Evolutionary conservation across 805 yeast species (phyloP).

Genomic region (Hanseniaspora taiwanica): DNA sequence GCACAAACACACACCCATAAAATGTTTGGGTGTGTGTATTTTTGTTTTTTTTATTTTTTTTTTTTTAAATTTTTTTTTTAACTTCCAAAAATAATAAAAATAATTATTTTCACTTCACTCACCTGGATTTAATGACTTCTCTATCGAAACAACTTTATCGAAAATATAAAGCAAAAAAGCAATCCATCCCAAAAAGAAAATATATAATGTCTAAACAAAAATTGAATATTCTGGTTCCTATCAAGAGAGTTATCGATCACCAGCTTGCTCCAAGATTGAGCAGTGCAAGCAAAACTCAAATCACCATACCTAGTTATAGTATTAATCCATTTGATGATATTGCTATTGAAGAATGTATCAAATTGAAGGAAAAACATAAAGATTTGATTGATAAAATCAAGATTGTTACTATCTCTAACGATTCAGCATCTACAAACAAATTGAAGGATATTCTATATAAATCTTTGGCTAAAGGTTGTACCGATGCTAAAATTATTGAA

Average conservation of each 20-base stretch:
- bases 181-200: background rate
- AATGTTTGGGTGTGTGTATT: too few relatives aligned
- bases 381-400: slow-evolving; percentile 66
- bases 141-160: too few relatives aligned
- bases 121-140: too few relatives aligned
- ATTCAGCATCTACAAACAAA: slow-evolving; percentile 50
- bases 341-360: slow-evolving; percentile 89
- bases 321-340: slow-evolving; percentile 97
- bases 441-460: slow-evolving; percentile 80
- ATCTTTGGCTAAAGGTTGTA: slow-evolving; percentile 92
- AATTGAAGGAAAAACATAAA: slow-evolving; percentile 55
- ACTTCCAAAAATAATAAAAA: too few relatives aligned
- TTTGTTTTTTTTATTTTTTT: too few relatives aligned
- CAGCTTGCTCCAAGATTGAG: slow-evolving; percentile 81
- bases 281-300: slow-evolving; percentile 71
- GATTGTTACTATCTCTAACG: slow-evolving; percentile 56
- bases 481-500: slow-evolving; percentile 69
- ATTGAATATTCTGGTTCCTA: slow-evolving; percentile 66
- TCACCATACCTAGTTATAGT: slow-evolving; percentile 76
- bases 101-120: too few relatives aligned
- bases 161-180: too few relatives aligned
- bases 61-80: too few relatives aligned
- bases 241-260: slow-evolving; percentile 87
- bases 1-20: too few relatives aligned
- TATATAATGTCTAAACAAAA: slow-evolving; percentile 8